Evolutionary conservation across 2,329 filamentous ascomycete species (phyloP).

Genomic region (Sporothrix variecibatus): DNA sequence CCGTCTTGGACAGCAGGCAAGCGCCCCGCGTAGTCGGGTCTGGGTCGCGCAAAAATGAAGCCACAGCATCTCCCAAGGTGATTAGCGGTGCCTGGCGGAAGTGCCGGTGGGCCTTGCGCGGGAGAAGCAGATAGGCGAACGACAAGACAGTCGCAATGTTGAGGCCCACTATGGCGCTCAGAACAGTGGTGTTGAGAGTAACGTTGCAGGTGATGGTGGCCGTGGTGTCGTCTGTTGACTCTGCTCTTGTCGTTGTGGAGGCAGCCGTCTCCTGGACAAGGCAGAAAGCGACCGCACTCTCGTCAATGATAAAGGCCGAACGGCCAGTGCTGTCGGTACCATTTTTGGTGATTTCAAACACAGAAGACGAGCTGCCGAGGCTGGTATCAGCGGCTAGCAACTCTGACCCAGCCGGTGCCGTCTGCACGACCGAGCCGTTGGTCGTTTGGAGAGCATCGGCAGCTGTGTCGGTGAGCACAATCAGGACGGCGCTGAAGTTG

Average conservation of each 20-base stretch:
- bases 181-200: slow-evolving; percentile 46
- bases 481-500: slow-evolving; percentile 10
- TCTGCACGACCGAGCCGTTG: slow-evolving; percentile 22
- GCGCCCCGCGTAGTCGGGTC: slow-evolving; percentile 47
- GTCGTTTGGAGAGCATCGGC: neutral
- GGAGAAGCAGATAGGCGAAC: slow-evolving; percentile 33
- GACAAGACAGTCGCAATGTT: slow-evolving; percentile 43
- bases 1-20: slow-evolving; percentile 49
- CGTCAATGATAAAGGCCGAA: slow-evolving; percentile 31
- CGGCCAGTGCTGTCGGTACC: neutral
- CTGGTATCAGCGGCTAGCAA: neutral
- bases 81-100: slow-evolving; percentile 47
- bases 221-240: neutral
- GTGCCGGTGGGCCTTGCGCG: slow-evolving; percentile 35
- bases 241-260: neutral
- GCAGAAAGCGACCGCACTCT: slow-evolving; percentile 38
- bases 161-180: slow-evolving; percentile 47
- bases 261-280: slow-evolving; percentile 36
- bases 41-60: slow-evolving; percentile 51
- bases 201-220: slow-evolving; percentile 41
- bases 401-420: slow-evolving; percentile 27
- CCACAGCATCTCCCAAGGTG: slow-evolving; percentile 54
- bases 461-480: slow-evolving; percentile 20
- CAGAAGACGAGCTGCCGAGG: neutral
- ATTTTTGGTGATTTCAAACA: neutral